Conservation (phyloP, 371 early-diverging fungal species). For the Cokeromyces recurvatus region DNA sequence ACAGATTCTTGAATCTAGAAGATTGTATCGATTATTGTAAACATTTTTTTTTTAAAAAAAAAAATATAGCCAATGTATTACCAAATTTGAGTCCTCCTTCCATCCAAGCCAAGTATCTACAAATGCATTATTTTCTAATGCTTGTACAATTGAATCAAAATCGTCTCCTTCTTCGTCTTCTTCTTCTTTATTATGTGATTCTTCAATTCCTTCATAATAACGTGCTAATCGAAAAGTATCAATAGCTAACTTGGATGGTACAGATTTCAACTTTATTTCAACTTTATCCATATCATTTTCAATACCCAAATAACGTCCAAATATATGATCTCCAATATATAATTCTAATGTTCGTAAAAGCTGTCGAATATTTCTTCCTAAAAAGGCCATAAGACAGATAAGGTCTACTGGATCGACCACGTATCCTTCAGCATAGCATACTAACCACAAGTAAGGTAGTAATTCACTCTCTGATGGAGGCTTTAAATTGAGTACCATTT, state of each 20-base stretch:
- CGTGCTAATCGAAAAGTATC: constrained; percentile 15
- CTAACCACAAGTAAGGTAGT: constrained; percentile 34
- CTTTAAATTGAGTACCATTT: constrained; percentile 16
- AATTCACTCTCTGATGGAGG: constrained; percentile 16
- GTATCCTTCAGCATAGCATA: constrained; percentile 35
- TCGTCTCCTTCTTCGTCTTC: not conserved
- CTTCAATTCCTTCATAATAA: constrained; percentile 1
- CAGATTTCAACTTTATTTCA: constrained; percentile 2
- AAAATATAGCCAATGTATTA: not conserved
- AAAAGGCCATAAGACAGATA: constrained; percentile 14
- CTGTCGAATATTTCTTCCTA: constrained; percentile 33
- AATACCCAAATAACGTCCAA: constrained; percentile 13
- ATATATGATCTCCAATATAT: constrained; percentile 7
- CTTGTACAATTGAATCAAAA: constrained; percentile 2
- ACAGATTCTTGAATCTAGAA: not conserved
- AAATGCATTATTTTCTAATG: constrained; percentile 6
- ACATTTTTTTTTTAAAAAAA: not conserved
- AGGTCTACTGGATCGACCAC: constrained; percentile 27
- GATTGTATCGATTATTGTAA: not conserved
- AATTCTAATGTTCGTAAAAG: constrained; percentile 28
- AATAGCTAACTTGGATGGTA: constrained; percentile 3
- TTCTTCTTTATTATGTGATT: not conserved
- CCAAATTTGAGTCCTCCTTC: constrained; percentile 1
- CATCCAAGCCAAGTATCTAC: constrained; percentile 7
- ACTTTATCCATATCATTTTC: not conserved